phyloP scores from a whole-genome alignment of 2,329 filamentous ascomycete genomes.

The Pseudogymnoascus sp. region DNA sequence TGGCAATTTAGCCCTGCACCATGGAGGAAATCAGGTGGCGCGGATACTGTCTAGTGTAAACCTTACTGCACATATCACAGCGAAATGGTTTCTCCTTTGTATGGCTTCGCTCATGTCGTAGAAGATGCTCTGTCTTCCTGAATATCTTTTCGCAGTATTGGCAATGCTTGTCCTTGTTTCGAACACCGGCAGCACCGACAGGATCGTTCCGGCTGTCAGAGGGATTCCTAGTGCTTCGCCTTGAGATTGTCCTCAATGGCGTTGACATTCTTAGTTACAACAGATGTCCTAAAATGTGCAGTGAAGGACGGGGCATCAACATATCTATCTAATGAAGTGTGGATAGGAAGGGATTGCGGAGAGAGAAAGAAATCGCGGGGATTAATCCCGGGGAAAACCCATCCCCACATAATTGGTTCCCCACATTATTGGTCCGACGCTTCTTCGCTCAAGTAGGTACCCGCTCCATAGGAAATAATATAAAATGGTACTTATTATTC shows the following conservation, averaged over 20 bases:
- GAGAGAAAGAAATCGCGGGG: no score
- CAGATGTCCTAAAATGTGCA: not conserved
- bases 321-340: no score
- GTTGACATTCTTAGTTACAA: not conserved
- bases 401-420: no score
- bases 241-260: not conserved
- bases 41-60: constrained; percentile 24
- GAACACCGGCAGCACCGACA: not conserved
- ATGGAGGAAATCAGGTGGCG: not conserved
- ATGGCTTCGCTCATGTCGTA: constrained; percentile 28
- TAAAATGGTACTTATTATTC: no score
- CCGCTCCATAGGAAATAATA: no score
- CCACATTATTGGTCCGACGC: no score
- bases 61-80: constrained; percentile 22
- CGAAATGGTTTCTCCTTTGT: constrained; percentile 29
- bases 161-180: not conserved
- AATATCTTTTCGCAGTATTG: constrained; percentile 16
- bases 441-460: no score
- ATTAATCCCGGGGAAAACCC: no score
- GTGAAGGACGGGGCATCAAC: not conserved
- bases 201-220: not conserved
- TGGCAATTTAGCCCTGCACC: not conserved
- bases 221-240: not conserved
- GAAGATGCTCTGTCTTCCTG: constrained; percentile 28
- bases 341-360: no score